These are phyloP conservation scores for Micractinium sp. DNA, from an alignment of 139 green algal species.

Conservation along the genomic window DNA sequence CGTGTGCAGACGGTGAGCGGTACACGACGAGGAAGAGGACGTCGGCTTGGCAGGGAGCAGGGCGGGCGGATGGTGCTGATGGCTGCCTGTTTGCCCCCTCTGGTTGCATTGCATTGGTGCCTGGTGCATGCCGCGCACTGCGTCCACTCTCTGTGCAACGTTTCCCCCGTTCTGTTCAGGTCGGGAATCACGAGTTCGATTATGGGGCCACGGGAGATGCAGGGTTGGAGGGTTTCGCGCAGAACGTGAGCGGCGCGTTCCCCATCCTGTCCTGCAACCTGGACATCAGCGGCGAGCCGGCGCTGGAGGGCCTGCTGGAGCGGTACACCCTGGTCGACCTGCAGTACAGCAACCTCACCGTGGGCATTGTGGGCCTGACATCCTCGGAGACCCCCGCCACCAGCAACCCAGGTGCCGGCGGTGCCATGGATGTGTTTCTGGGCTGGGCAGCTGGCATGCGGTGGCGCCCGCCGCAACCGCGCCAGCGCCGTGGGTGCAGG, in stretches of 20 bases:
- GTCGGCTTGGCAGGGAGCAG: no score
- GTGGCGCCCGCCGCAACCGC: no score
- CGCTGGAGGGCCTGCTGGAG: constrained; percentile 9
- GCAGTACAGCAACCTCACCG: neutral
- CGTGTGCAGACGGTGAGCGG: no score
- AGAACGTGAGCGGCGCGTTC: neutral
- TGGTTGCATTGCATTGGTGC: no score
- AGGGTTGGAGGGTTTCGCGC: neutral
- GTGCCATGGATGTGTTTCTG: no score
- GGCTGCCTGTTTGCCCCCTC: no score
- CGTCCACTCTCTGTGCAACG: no score
- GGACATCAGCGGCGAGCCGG: constrained; percentile 7
- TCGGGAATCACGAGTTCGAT: constrained; percentile 31
- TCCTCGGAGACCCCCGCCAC: neutral
- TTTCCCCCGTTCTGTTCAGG: neutral
- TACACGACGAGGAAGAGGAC: no score
- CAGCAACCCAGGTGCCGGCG: neutral
- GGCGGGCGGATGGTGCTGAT: no score
- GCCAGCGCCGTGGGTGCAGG: neutral
- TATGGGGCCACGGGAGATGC: neutral
- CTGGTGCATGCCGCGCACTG: no score
- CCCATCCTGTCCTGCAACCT: constrained; percentile 11
- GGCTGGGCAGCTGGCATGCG: no score
- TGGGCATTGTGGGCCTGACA: constrained; percentile 28
- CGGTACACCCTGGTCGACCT: constrained; percentile 6